These are phyloP conservation scores for Boletus eberwhitei DNA, from an alignment of 768 basidiomycete species.

Conservation along the genomic window DNA sequence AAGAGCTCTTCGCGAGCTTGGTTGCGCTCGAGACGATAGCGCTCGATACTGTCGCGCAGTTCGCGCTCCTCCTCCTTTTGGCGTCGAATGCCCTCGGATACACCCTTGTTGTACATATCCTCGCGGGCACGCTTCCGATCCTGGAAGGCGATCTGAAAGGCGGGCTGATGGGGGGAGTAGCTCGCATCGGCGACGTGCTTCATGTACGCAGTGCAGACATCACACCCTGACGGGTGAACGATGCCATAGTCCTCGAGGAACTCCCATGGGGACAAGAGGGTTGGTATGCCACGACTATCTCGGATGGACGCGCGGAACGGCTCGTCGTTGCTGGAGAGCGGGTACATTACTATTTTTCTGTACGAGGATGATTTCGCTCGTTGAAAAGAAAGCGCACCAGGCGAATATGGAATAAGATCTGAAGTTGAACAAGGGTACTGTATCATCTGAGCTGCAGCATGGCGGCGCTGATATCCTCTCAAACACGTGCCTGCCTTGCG, in stretches of 20 bases:
- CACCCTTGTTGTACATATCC: slow-evolving; percentile 37
- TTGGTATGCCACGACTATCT: slow-evolving; percentile 32
- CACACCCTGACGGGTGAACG: slow-evolving; percentile 39
- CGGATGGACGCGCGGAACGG: slow-evolving; percentile 26
- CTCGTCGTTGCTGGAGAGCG: slow-evolving; percentile 33
- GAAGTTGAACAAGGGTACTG: slow-evolving; percentile 8
- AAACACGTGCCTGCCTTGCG: slow-evolving; percentile 30
- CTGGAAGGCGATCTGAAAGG: slow-evolving; percentile 40
- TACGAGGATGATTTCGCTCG: slow-evolving; percentile 3
- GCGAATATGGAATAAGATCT: slow-evolving; percentile 10
- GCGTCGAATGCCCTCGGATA: slow-evolving; percentile 39
- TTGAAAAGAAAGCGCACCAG: slow-evolving; percentile 17
- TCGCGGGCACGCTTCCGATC: slow-evolving; percentile 39
- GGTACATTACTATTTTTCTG: slow-evolving; percentile 26
- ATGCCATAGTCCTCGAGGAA: slow-evolving; percentile 39
- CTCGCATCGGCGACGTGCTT: slow-evolving; percentile 39
- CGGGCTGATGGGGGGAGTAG: slow-evolving; percentile 35
- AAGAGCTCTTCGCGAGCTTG: slow-evolving; percentile 33
- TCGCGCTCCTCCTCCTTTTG: slow-evolving; percentile 39
- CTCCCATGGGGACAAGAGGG: slow-evolving; percentile 38
- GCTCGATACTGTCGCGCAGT: slow-evolving; percentile 33
- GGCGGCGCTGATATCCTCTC: slow-evolving; percentile 28
- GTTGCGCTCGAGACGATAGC: slow-evolving; percentile 34
- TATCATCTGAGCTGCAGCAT: slow-evolving; percentile 11
- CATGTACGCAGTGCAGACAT: slow-evolving; percentile 38